These are phyloP conservation scores for Ilyonectria mors-panacis DNA, from an alignment of 2,329 filamentous ascomycete species.

Conservation along the genomic window DNA sequence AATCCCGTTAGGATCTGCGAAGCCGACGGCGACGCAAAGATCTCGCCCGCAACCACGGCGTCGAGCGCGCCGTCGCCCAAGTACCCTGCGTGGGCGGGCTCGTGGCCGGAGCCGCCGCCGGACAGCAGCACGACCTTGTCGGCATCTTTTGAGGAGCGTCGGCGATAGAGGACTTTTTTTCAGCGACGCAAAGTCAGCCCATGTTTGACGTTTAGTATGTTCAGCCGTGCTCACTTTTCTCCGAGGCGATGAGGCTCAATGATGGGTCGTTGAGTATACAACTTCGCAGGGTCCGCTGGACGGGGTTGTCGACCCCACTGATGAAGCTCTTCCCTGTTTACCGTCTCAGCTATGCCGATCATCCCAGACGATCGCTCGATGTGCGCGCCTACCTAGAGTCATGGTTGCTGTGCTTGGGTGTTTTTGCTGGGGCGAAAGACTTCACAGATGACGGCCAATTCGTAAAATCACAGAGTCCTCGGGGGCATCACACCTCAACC, in stretches of 20 bases:
- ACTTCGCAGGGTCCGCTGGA: conserved; percentile 41
- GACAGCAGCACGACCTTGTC: conserved; percentile 43
- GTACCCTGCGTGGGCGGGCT: conserved; percentile 46
- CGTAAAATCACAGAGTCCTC: conserved; percentile 9
- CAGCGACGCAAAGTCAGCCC: conserved; percentile 4
- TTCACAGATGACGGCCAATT: background rate
- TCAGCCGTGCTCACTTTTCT: conserved; percentile 37
- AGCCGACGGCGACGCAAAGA: conserved; percentile 45
- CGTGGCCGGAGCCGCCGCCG: conserved; percentile 44
- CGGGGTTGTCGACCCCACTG: conserved; percentile 37
- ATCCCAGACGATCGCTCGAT: background rate
- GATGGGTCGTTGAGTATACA: conserved; percentile 44
- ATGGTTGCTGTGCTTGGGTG: conserved; percentile 25
- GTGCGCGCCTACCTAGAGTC: conserved; percentile 38
- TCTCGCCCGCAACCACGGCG: conserved; percentile 42
- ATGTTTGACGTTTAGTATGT: background rate
- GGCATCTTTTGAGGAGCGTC: conserved; percentile 21
- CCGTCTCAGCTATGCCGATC: conserved; percentile 17
- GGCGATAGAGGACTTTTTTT: conserved; percentile 41
- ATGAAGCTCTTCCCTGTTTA: conserved; percentile 45
- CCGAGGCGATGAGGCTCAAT: conserved; percentile 39
- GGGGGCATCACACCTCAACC: conserved; percentile 18
- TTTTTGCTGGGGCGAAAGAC: background rate
- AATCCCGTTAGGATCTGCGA: conserved; percentile 43
- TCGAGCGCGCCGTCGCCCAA: conserved; percentile 43